phyloP scores from a whole-genome alignment of 768 basidiomycete genomes.

The Rhodotorula diobovata region DNA sequence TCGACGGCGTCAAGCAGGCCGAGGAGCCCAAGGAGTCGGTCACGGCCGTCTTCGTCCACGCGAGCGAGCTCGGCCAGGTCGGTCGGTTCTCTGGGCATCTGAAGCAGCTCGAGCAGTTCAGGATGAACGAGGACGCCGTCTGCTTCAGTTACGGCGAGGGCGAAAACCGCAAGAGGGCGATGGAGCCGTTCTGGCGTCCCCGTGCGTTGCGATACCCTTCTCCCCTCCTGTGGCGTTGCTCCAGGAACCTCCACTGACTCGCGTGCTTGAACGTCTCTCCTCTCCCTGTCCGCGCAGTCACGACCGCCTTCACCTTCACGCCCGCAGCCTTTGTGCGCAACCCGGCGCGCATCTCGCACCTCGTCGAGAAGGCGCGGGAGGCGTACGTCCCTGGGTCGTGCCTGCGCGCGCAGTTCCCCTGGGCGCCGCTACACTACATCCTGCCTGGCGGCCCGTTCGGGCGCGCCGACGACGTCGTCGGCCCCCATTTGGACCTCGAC shows the following conservation, averaged over 20 bases:
- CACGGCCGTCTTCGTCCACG: conserved; percentile 32
- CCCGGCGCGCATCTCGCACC: not conserved
- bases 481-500: not conserved
- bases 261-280: not conserved
- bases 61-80: conserved; percentile 1
- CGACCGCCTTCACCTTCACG: conserved; percentile 27
- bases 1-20: conserved; percentile 24
- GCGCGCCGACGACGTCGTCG: not conserved
- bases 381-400: not conserved
- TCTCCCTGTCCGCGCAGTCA: not conserved
- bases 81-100: conserved; percentile 14
- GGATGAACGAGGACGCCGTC: not conserved
- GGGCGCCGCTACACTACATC: conserved; percentile 16
- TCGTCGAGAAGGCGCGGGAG: not conserved
- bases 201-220: conserved; percentile 2
- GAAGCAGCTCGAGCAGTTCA: conserved; percentile 6
- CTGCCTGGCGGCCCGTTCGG: conserved; percentile 3
- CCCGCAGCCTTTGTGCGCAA: not conserved
- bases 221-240: not conserved
- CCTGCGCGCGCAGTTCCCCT: conserved; percentile 3
- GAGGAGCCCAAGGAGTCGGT: conserved; percentile 6
- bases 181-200: conserved; percentile 14
- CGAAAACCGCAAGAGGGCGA: not conserved
- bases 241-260: not conserved
- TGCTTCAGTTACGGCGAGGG: conserved; percentile 16